These are phyloP conservation scores for Pseudopyrenochaeta lycopersici DNA, from an alignment of 2,329 filamentous ascomycete species.

Conservation along the genomic window DNA sequence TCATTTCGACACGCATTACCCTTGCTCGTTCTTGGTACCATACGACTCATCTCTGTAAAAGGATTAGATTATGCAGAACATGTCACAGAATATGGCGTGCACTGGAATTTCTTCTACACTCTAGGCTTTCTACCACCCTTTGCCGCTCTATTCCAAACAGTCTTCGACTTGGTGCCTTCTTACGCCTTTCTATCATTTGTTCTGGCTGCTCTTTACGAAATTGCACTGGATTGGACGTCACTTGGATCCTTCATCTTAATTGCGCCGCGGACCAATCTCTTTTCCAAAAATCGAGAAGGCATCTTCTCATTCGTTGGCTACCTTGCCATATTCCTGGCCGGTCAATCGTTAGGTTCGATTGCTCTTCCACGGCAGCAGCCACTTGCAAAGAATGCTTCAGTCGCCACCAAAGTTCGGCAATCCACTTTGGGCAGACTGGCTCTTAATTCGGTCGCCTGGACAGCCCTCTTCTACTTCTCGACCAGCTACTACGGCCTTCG, in stretches of 20 bases:
- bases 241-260: slow-evolving; percentile 85
- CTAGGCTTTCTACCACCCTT: slow-evolving; percentile 88
- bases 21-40: slow-evolving; percentile 78
- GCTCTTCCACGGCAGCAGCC: slow-evolving; percentile 70
- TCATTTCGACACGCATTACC: slow-evolving; percentile 85
- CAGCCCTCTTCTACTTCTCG: slow-evolving; percentile 71
- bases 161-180: slow-evolving; percentile 75
- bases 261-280: slow-evolving; percentile 77
- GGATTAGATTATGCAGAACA: slow-evolving; percentile 96
- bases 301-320: slow-evolving; percentile 96
- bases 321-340: slow-evolving; percentile 90
- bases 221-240: slow-evolving; percentile 74
- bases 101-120: slow-evolving; percentile 99
- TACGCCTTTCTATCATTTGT: slow-evolving; percentile 78
- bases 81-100: slow-evolving; percentile 95
- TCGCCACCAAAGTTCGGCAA: slow-evolving; percentile 59
- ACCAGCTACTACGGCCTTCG: slow-evolving; percentile 73
- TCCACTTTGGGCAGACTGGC: slow-evolving; percentile 71
- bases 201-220: slow-evolving; percentile 75
- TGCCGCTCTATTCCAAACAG: slow-evolving; percentile 80
- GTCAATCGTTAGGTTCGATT: slow-evolving; percentile 82
- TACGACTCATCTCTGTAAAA: slow-evolving; percentile 89
- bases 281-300: slow-evolving; percentile 93
- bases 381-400: slow-evolving; percentile 55
- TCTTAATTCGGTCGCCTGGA: slow-evolving; percentile 74